These are phyloP conservation scores for Alternaria burnsii DNA, from an alignment of 2,329 filamentous ascomycete species.

Conservation along the genomic window DNA sequence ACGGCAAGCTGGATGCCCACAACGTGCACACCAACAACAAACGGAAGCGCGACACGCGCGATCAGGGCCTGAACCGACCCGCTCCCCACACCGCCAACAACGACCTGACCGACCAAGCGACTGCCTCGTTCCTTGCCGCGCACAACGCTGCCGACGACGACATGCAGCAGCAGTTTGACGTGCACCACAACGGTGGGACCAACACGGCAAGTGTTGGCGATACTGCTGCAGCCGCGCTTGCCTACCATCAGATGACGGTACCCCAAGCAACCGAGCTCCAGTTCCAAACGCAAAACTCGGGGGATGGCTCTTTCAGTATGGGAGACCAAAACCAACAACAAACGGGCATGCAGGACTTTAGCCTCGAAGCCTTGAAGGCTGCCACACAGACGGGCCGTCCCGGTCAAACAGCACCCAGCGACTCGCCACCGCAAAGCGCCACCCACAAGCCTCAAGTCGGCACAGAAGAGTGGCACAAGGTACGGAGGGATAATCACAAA, in stretches of 20 bases:
- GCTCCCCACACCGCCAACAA: slow-evolving; percentile 46
- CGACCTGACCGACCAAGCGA: slow-evolving; percentile 49
- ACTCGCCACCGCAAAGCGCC: slow-evolving; percentile 45
- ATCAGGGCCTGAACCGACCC: slow-evolving; percentile 52
- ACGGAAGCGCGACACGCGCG: slow-evolving; percentile 58
- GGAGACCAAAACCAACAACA: slow-evolving; percentile 54
- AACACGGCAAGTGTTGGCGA: slow-evolving; percentile 62
- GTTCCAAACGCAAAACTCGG: slow-evolving; percentile 57
- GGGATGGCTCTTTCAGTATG: slow-evolving; percentile 56
- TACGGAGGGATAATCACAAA: slow-evolving; percentile 98
- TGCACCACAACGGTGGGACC: slow-evolving; percentile 62
- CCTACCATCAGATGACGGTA: slow-evolving; percentile 64
- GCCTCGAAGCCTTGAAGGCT: slow-evolving; percentile 61
- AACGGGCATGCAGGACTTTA: slow-evolving; percentile 50
- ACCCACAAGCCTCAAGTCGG: slow-evolving; percentile 83
- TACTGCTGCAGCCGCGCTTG: slow-evolving; percentile 66
- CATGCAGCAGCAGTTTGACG: slow-evolving; percentile 54
- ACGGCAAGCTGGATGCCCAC: slow-evolving; percentile 46
- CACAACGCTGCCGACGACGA: slow-evolving; percentile 54
- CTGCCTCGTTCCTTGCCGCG: slow-evolving; percentile 50
- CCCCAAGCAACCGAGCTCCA: slow-evolving; percentile 64
- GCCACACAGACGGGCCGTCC: slow-evolving; percentile 57
- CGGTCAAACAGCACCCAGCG: slow-evolving; percentile 49
- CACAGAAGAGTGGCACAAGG: slow-evolving; percentile 97
- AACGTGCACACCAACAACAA: slow-evolving; percentile 52